A percentile compares a stretch with the other conserved stretches of the same genome.
Conservation (phyloP, 2,329 filamentous ascomycete species). For the Fusarium musae region DNA sequence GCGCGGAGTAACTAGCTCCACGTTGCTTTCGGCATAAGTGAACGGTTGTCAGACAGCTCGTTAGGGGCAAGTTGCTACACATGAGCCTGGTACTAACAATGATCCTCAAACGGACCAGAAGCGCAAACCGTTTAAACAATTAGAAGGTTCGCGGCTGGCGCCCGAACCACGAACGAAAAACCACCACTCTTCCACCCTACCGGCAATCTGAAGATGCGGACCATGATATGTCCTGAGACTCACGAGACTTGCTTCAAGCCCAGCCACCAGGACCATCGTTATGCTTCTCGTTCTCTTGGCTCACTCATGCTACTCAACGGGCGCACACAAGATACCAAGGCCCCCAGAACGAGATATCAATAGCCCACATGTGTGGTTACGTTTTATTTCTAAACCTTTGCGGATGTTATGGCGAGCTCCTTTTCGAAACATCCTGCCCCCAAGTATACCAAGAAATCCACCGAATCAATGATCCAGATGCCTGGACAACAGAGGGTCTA, state of each 20-base stretch:
- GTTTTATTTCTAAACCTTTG: slow-evolving; percentile 43
- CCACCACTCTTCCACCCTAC: neutral
- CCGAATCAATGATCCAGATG: slow-evolving; percentile 44
- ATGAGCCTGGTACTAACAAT: slow-evolving; percentile 4
- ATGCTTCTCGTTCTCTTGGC: slow-evolving; percentile 18
- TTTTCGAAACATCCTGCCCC: slow-evolving; percentile 39
- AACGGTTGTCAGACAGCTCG: slow-evolving; percentile 33
- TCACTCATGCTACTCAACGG: slow-evolving; percentile 18
- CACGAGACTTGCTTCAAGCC: neutral
- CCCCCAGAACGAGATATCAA: neutral
- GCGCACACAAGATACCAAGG: slow-evolving; percentile 19
- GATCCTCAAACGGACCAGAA: slow-evolving; percentile 14
- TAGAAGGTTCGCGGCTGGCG: neutral
- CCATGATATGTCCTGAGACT: slow-evolving; percentile 27
- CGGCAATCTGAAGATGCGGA: slow-evolving; percentile 6
- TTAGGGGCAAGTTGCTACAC: slow-evolving; percentile 30
- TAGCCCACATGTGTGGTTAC: slow-evolving; percentile 46
- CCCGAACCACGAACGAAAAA: slow-evolving; percentile 9
- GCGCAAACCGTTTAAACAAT: slow-evolving; percentile 9
- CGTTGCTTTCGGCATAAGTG: slow-evolving; percentile 38
- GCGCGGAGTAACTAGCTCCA: slow-evolving; percentile 28
- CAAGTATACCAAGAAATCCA: slow-evolving; percentile 41
- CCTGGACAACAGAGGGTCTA: slow-evolving; percentile 38
- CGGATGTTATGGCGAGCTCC: slow-evolving; percentile 42
- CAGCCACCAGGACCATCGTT: slow-evolving; percentile 6